Evolutionary conservation across 441 rosid species (phyloP), one percentile per base, ranked within the genome.

Genomic region (Gossypium davidsonii): DNA sequence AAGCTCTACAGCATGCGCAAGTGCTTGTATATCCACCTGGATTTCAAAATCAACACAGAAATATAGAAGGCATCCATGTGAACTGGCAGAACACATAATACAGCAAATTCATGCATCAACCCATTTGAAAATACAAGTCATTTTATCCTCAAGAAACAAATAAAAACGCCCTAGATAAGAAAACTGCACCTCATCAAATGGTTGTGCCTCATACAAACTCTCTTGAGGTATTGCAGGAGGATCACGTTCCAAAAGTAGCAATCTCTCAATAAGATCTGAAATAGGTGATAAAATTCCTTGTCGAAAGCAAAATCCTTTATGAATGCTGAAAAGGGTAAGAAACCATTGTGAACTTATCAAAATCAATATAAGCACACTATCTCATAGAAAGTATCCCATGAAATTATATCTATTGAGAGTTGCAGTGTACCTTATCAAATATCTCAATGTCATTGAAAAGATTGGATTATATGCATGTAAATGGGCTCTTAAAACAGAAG

Each of bases 11-110:
- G 97, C 97, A 88, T 94, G 97, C 26, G 93, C 96, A 81, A 94
- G 97, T 79, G 98, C 97, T 77, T 94, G 98, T 74, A 94, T 88
- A 75, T 94, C 98, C 79, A 86, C 94, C 98, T 94, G 83, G 69
- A 37, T 73, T 75, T 64, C 51, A 74, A 73, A 52, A 78, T 1
- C 20, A 77, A 67, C 59, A 66, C 39, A 48, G 4, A 68, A 73
- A 20, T 39, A 3, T 52, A 23, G 44, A 14, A 39, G 63, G 21
- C 52, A 73, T 64, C 23, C 44, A 39, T 53, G 11, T 25, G 12
- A 31, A 46, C 53, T 25, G 39, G 42, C 1, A 75, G 15, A 10
- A 48, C 18, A 2, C 8, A 39, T 10, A 34, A 4, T 31, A 39
- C 5, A 17, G 51, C 44, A 80, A 48, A 20, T 57, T 55, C 74